Base-by-base conservation (phyloP, 2,329 filamentous ascomycete genomes). In the Fusarium nurragi region DNA sequence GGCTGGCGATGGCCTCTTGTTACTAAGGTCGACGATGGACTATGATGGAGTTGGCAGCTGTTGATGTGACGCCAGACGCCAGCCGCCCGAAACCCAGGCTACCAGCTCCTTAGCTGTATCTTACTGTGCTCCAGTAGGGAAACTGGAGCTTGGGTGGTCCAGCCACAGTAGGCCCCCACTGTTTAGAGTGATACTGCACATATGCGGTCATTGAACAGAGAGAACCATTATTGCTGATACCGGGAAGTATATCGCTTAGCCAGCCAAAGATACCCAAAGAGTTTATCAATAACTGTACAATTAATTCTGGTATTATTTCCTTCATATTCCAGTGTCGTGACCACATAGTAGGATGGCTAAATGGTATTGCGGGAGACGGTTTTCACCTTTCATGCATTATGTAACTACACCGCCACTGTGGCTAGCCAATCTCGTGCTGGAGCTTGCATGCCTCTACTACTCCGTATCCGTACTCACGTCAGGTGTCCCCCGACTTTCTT, bases 321-420 rank as follows among this genome's bases (percentile, higher is more conserved):
- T n/a, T n/a, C 16, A 18, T n/a, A 4, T 18, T 18, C 9, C 4
- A 10, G 3, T 32, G 10, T 12, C n/a, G 5, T 19, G 6, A 16
- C 21, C 5, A 14, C 14, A 34, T 8, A 32, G 21, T 6, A 30
- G 32, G n/a, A 25, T 14, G n/a, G 32, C 21, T 32, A 4, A 19
- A 19, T 32, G 19, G 10, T 9, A 13, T 23, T 14, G 43, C 12
- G 13, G n/a, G n/a, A 30, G 11, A 19, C 6, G 14, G 18, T 67
- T 62, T 71, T 66, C 54, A 60, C 54, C 67, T 37, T 60, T 71
- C 66, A 60, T 57, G 69, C 46, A 64, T 73, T 71, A 74, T 70
- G 73, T 73, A 75, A 73, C 41, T 43, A 54, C 67, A 75, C 74
- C 65, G 75, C 74, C 75, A 60, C 46, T 48, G 59, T 68, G 70